Evolutionary conservation across 2,329 filamentous ascomycete genomes (phyloP).

Genomic region (Zymoseptoria ardabiliae): DNA sequence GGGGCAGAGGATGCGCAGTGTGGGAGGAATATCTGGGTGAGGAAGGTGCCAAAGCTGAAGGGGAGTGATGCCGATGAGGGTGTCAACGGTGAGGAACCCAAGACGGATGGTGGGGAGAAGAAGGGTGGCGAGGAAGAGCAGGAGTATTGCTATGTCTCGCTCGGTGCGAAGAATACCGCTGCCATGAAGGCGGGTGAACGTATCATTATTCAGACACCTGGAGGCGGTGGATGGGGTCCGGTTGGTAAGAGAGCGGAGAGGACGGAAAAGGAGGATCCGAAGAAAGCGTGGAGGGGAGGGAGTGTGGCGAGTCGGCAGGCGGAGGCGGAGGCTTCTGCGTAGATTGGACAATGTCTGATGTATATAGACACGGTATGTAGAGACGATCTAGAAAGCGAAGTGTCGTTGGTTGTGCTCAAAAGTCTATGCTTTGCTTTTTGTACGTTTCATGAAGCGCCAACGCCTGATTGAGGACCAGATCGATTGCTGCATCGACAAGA

Average conservation of each 20-base stretch:
- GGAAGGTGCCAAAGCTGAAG: conserved; percentile 48
- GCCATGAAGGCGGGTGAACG: conserved; percentile 68
- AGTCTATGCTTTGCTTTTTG: too few species aligned
- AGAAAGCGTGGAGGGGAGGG: conserved; percentile 52
- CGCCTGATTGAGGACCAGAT: too few species aligned
- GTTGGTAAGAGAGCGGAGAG: conserved; percentile 50
- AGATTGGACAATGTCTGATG: too few species aligned
- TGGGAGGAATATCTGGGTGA: conserved; percentile 82
- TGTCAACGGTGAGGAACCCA: conserved; percentile 6
- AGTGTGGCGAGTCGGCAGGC: conserved; percentile 50
- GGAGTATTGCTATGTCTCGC: conserved; percentile 55
- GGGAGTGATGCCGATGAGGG: conserved; percentile 24
- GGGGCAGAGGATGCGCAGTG: conserved; percentile 73
- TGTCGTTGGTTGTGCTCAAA: too few species aligned
- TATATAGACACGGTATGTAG: too few species aligned
- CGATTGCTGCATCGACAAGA: too few species aligned
- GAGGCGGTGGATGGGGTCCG: conserved; percentile 69
- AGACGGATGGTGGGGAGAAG: conserved; percentile 10
- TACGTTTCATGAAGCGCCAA: too few species aligned
- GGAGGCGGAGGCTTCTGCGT: conserved; percentile 41
- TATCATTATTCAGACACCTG: conserved; percentile 71
- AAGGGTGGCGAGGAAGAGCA: conserved; percentile 17
- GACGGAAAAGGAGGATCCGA: conserved; percentile 47
- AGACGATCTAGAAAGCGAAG: too few species aligned
- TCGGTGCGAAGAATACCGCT: conserved; percentile 74